A percentile compares a stretch with the other conserved stretches of the same genome.
Evolutionary conservation across 139 green algal species (phyloP).

Genomic region (Zygnema cylindricum): DNA sequence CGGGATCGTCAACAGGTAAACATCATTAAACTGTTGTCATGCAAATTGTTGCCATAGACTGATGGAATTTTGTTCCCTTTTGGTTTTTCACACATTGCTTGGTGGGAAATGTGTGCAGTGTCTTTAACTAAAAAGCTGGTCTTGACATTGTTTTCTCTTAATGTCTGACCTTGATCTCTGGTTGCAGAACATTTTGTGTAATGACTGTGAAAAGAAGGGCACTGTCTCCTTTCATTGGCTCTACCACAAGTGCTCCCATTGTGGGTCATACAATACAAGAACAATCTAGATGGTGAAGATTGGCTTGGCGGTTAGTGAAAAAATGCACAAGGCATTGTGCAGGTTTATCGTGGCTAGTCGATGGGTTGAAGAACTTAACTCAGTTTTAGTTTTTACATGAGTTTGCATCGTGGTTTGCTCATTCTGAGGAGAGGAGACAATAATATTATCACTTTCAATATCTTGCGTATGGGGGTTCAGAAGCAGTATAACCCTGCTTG

Average conservation of each 20-base stretch:
- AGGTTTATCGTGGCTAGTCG: too few relatives aligned
- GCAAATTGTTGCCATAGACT: too few relatives aligned
- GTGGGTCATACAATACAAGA: conserved; percentile 91
- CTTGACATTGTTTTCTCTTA: neutral
- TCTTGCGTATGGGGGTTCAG: too few relatives aligned
- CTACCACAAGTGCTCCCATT: conserved; percentile 90
- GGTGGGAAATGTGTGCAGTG: neutral
- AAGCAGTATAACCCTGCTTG: too few relatives aligned
- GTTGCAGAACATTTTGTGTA: conserved; percentile 87
- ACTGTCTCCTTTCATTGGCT: conserved; percentile 91
- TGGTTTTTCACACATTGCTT: neutral
- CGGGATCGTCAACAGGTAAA: conserved; percentile 37
- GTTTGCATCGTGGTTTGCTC: too few relatives aligned
- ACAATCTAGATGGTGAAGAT: conserved; percentile 61
- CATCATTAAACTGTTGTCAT: neutral
- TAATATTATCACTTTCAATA: too few relatives aligned
- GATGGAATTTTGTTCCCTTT: neutral
- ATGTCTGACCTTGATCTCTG: neutral
- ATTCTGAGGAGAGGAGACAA: too few relatives aligned
- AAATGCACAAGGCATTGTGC: too few relatives aligned
- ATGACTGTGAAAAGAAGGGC: conserved; percentile 83
- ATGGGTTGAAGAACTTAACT: too few relatives aligned
- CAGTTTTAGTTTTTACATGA: too few relatives aligned
- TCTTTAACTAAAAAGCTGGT: neutral
- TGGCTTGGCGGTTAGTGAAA: too few relatives aligned